Percentiles rank a stretch among this genome's conserved stretches.
Evolutionary conservation across 371 early-diverging fungal genomes (phyloP).

Genomic region (Actinomucor elegans): DNA sequence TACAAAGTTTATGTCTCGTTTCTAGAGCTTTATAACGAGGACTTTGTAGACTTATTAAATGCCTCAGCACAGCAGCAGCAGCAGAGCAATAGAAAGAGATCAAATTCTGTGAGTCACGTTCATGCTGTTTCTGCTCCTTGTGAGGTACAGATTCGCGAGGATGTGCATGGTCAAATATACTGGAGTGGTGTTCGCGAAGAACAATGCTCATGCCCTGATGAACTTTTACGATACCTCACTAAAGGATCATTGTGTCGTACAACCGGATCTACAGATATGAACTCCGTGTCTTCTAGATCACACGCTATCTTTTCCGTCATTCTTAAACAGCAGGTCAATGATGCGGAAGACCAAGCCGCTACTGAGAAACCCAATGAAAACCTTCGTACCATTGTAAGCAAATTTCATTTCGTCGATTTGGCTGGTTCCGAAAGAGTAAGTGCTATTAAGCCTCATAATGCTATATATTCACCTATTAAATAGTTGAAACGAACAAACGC

Average conservation of each 20-base stretch:
- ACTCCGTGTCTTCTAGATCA: constrained; percentile 91
- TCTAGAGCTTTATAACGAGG: constrained; percentile 98
- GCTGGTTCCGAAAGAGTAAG: constrained; percentile 75
- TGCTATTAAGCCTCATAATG: background rate
- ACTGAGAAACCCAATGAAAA: constrained; percentile 4
- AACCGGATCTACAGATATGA: constrained; percentile 97
- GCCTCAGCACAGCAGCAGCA: constrained; percentile 27
- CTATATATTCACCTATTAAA: too few species aligned
- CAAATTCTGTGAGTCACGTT: background rate
- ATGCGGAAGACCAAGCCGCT: constrained; percentile 11
- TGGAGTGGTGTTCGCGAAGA: constrained; percentile 91
- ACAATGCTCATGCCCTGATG: constrained; percentile 69
- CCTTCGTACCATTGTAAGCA: constrained; percentile 56
- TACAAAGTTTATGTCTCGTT: constrained; percentile 74
- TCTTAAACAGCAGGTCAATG: constrained; percentile 55
- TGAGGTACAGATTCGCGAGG: constrained; percentile 80
- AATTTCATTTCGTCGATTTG: constrained; percentile 96
- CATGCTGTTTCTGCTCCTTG: constrained; percentile 6
- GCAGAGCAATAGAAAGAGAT: constrained; percentile 12
- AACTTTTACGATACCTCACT: constrained; percentile 70
- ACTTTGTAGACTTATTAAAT: constrained; percentile 81
- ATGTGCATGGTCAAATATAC: constrained; percentile 84
- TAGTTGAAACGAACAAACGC: constrained; percentile 50
- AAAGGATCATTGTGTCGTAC: constrained; percentile 87
- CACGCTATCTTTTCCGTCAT: constrained; percentile 97